Percentiles rank a stretch among this genome's conserved stretches.
Evolutionary conservation across 352 stramenopile genomes (phyloP).

Genomic region (Phytophthora hibernalis): DNA sequence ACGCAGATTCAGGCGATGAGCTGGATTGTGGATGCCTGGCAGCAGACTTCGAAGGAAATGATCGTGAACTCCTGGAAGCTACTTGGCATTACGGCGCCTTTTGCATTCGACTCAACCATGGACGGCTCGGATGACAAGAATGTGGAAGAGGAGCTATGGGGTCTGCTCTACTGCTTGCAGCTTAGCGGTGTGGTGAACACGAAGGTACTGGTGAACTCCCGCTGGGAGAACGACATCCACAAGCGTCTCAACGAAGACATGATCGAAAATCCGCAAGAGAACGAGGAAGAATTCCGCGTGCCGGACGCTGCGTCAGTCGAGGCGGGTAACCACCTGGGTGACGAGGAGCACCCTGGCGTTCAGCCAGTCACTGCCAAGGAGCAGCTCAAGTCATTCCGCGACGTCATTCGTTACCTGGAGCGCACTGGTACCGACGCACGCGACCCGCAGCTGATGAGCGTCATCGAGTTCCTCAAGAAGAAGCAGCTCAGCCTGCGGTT

Average conservation of each 20-base stretch:
- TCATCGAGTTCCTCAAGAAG: conserved; percentile 90
- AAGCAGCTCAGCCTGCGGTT: conserved; percentile 89
- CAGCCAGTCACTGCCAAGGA: conserved; percentile 73
- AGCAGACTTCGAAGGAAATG: conserved; percentile 78
- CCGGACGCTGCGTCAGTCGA: conserved; percentile 47
- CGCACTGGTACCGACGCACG: conserved; percentile 73
- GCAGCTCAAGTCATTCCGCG: conserved; percentile 86
- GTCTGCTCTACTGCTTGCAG: conserved; percentile 85
- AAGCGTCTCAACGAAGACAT: conserved; percentile 91
- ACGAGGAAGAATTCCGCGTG: conserved; percentile 84
- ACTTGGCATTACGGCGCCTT: conserved; percentile 65
- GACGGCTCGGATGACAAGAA: conserved; percentile 81
- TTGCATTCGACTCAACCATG: conserved; percentile 67
- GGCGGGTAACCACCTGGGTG: conserved; percentile 36
- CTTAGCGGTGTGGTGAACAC: conserved; percentile 87
- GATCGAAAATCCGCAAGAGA: conserved; percentile 85
- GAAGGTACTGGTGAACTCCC: conserved; percentile 89
- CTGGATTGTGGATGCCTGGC: conserved; percentile 88
- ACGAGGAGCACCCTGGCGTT: conserved; percentile 46
- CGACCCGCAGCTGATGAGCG: conserved; percentile 75
- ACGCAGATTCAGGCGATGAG: conserved; percentile 89
- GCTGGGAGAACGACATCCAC: conserved; percentile 91
- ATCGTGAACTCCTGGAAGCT: conserved; percentile 85
- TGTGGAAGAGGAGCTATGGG: conserved; percentile 88
- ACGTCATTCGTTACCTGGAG: conserved; percentile 88